Base-by-base conservation (phyloP, 2,329 filamentous ascomycete genomes). In the Helotiales sp. region DNA sequence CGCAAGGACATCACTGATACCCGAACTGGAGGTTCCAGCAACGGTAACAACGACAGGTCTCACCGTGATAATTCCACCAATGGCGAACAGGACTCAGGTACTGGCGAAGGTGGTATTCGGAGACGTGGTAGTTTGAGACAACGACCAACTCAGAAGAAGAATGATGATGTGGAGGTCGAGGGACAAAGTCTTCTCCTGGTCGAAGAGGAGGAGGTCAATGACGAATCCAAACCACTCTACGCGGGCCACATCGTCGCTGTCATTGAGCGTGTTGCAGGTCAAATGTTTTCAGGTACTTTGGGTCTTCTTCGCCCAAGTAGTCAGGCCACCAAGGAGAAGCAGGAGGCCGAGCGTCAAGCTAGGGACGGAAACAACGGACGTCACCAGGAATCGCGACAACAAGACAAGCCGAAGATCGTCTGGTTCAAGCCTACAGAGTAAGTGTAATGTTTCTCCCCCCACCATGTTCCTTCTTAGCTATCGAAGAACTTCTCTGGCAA, bases 391-490 rank as follows among this genome's bases (percentile, higher is more conserved):
- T 87, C 89, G 64, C 90, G 93, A 54, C 85, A 90, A 63, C 92
- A 96, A 72, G 95, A 99, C 64, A 97, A 97, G 77, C 95, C 95
- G 63, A 99, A 99, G 86, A 99, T 99, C 76, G 95, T 99, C 40
- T 99, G 95, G 95, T 99, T 99, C 80, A 99, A 99, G 81, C 95
- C 95, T 58, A 99, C 95, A 1, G 95, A 99, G n/a, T 60, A 63
- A 63, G 52, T 47, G 1, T 22, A 12, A n/a, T 15, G 15, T 25
- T 19, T 48, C 27, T 49, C 31, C 25, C n/a, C 30, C 36, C 36
- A n/a, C 19, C 17, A 3, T 15, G 15, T 31, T 25, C 17, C 10
- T 34, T 31, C 34, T 19, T 33, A 40, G 22, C 30, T 38, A 17
- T 47, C 42, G n/a, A 24, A 27, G 42, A 34, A n/a, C n/a, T n/a